Evolutionary conservation across 2,329 filamentous ascomycete species (phyloP).

Genomic region (Gnomoniopsis smithogilvyi): DNA sequence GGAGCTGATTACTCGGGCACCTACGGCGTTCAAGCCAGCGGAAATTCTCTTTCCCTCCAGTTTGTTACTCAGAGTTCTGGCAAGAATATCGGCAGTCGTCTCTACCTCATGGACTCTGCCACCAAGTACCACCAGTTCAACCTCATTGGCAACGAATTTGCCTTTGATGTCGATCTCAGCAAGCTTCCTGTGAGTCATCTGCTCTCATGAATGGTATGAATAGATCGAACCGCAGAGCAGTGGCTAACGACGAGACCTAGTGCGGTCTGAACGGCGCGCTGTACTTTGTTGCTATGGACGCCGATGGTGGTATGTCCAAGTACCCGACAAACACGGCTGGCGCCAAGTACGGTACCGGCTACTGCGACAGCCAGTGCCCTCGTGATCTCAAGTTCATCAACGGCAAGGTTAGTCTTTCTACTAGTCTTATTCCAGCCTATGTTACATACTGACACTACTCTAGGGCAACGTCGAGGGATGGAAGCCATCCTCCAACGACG

Average conservation of each 20-base stretch:
- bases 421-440: background rate
- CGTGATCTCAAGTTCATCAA: slow-evolving; percentile 39
- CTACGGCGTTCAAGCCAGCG: slow-evolving; percentile 50
- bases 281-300: slow-evolving; percentile 35
- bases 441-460: background rate
- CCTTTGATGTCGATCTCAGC: slow-evolving; percentile 63
- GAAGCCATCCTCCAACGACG: slow-evolving; percentile 46
- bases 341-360: slow-evolving; percentile 47
- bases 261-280: slow-evolving; percentile 65
- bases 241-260: background rate
- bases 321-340: slow-evolving; percentile 33
- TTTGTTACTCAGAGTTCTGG: slow-evolving; percentile 39
- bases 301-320: slow-evolving; percentile 36
- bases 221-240: too few species aligned
- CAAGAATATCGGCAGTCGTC: slow-evolving; percentile 35
- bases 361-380: slow-evolving; percentile 37
- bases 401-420: slow-evolving; percentile 27
- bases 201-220: slow-evolving; percentile 23
- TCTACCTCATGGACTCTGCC: slow-evolving; percentile 29
- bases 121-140: slow-evolving; percentile 46
- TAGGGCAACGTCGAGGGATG: slow-evolving; percentile 40
- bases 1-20: slow-evolving; percentile 49
- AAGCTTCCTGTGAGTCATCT: slow-evolving; percentile 55
- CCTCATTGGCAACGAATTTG: slow-evolving; percentile 59
- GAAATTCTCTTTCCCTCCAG: slow-evolving; percentile 44